Base-by-base conservation (phyloP, 2,329 filamentous ascomycete genomes). In the Remersonia thermophila region DNA sequence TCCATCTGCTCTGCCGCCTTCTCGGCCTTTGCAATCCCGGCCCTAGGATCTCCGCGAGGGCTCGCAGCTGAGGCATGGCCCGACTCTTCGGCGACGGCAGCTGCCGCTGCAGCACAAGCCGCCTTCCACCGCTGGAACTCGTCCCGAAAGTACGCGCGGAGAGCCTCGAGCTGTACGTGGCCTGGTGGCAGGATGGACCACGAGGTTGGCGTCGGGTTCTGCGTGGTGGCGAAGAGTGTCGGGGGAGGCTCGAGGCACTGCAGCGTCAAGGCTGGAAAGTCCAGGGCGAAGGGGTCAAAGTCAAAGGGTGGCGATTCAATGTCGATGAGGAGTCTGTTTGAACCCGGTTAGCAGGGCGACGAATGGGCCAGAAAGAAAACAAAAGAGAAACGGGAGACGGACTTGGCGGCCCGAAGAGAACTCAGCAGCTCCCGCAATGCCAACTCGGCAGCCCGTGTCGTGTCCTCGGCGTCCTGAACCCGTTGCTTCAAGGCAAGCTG, bases 371-470 rank as follows among this genome's bases (percentile, higher is more conserved):
- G n/a, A n/a, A n/a, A n/a, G n/a, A n/a, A n/a, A n/a, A n/a, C n/a
- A n/a, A 32, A 39, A 32, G 29, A 32, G 16, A n/a, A 15, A 17
- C 13, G 32, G 23, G 8, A 11, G 7, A 48, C 75, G 50, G 67
- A 87, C 83, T 80, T 85, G 45, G 87, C 86, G 44, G 86, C 83
- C 53, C 82, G 77, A 55, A 87, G 72, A 41, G 82, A 87, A 50
- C 80, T 77, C 37, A 94, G 60, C 30, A 95, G 65, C 60, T 95
- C 89, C 43, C 83, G 69, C 47, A 95, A 60, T 6, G 89, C 86
- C 54, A 95, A 61, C 60, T 94, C 85, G 15, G 87, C 77, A 4
- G 87, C 87, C 45, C 76, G 74, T 14, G 80, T 80, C n/a, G 75
- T 85, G 54, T 95, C 87, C 48, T 73, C 59, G 27, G 83, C 80